Evolutionary conservation across 164 flowering plant genomes (phyloP), one percentile per base, ranked within the genome.

Genomic region (Piper longum): DNA sequence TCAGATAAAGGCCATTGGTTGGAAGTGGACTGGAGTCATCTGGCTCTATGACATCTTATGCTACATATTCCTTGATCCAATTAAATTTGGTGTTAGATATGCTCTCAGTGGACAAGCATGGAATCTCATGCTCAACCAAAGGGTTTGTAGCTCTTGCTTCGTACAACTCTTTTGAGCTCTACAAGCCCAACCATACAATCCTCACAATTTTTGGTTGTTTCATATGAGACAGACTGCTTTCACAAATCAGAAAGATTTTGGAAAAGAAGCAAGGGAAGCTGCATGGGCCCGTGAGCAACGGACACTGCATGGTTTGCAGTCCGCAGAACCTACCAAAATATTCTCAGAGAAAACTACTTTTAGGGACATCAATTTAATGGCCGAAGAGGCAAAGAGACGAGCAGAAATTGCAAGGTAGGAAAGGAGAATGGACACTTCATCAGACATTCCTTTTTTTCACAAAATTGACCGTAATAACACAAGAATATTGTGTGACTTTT

Each of bases 331-430:
- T 41, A 64, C 73, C 14, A 78, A 74, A 64, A 44, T 63, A 58
- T 74, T 74, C 55, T 48, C 64, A 16, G 85, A 85, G 54, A 72
- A 64, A 39, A 17, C 51, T 69, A 70, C 77, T 40, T 78, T 74
- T 58, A 68, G 81, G 59, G 95, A 85, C 51, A 69, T 83, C 17
- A 79, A 61, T 60, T 41, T 62, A 42, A 83, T 89, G 87, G 97
- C 95, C 1, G 97, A 87, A 67, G 87, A 85, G 75, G 88, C 91
- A 52, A 84, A 66, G 76, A 72, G 86, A 57, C 81, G 95, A 8
- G 97, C 97, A 54, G 92, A 89, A 62, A 77, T 87, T 43, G 84
- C 85, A 63, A 89, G 95, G 96, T 88, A 40, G 64, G 71, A 59
- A 16, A 26, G 6, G 55, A 7, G 52, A 12, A 5, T 48, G 52